Conservation (phyloP, 441 rosid species). For the Gossypium aridum region DNA sequence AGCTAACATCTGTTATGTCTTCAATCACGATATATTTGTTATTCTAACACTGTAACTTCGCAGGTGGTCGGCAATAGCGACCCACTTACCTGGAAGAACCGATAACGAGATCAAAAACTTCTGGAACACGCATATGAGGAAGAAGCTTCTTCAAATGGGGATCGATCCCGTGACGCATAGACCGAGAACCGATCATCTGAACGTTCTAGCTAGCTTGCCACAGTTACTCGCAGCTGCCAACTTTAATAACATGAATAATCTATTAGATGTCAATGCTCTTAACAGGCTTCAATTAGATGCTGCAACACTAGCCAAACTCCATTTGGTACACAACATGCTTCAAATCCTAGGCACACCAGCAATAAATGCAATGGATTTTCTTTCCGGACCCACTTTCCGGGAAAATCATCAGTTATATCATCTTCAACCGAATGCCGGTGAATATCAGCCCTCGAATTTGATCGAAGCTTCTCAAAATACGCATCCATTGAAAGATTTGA, state of each 20-base stretch:
- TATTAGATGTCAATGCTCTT: constrained; percentile 22
- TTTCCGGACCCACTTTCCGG: background rate
- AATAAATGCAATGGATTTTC: constrained; percentile 15
- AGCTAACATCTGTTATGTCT: background rate
- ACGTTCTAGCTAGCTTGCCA: constrained; percentile 33
- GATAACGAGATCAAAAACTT: constrained; percentile 61
- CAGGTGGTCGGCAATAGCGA: constrained; percentile 69
- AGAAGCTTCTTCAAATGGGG: constrained; percentile 60
- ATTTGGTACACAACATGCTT: constrained; percentile 35
- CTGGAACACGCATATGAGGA: constrained; percentile 61
- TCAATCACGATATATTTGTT: background rate
- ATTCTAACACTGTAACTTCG: background rate
- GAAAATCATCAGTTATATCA: background rate
- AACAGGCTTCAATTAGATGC: constrained; percentile 35
- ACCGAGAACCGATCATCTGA: constrained; percentile 46
- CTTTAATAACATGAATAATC: constrained; percentile 23
- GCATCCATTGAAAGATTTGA: background rate
- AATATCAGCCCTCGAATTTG: too few species aligned
- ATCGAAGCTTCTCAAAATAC: constrained; percentile 13
- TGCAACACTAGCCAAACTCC: constrained; percentile 47
- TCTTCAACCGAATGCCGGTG: too few species aligned
- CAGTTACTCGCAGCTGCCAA: constrained; percentile 38
- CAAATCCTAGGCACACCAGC: constrained; percentile 27
- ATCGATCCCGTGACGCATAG: constrained; percentile 53
- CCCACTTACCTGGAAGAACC: constrained; percentile 57